These are phyloP conservation scores for Candida gigantensis DNA, from an alignment of 1,139 yeast species.

Conservation along the genomic window DNA sequence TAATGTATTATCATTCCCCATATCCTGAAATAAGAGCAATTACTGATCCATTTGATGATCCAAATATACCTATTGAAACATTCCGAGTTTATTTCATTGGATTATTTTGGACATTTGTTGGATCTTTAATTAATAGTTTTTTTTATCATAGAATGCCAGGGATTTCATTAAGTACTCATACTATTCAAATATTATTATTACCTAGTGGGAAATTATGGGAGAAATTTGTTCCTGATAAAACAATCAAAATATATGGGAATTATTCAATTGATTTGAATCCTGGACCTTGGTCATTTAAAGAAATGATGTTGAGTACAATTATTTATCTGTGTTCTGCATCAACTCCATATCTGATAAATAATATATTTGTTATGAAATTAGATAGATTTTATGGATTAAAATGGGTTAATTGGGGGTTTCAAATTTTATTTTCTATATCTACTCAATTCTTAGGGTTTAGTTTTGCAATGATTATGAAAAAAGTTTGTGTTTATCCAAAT, in stretches of 20 bases:
- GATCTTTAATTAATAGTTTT: conserved; percentile 44
- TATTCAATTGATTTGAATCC: conserved; percentile 35
- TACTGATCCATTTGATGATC: conserved; percentile 48
- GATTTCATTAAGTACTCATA: conserved; percentile 39
- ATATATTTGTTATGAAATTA: conserved; percentile 47
- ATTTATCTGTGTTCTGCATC: conserved; percentile 48
- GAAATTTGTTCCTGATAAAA: conserved; percentile 29
- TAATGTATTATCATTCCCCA: conserved; percentile 47
- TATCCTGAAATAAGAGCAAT: conserved; percentile 49
- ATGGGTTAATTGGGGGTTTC: conserved; percentile 46
- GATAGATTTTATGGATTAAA: conserved; percentile 45
- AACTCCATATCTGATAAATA: conserved; percentile 47
- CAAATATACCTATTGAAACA: conserved; percentile 40
- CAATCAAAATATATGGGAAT: conserved; percentile 22
- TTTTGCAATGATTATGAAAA: conserved; percentile 47
- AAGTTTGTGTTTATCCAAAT: conserved; percentile 46
- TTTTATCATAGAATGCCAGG: conserved; percentile 48
- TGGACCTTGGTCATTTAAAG: conserved; percentile 63
- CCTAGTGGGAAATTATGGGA: conserved; percentile 49
- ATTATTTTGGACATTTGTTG: conserved; percentile 43
- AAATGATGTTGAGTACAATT: conserved; percentile 57
- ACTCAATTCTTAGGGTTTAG: conserved; percentile 51
- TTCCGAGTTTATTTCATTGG: conserved; percentile 44
- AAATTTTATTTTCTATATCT: conserved; percentile 37
- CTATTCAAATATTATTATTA: conserved; percentile 42